These are phyloP conservation scores for Starmerella gropengiesseri DNA, from an alignment of 805 yeast species.

Conservation along the genomic window DNA sequence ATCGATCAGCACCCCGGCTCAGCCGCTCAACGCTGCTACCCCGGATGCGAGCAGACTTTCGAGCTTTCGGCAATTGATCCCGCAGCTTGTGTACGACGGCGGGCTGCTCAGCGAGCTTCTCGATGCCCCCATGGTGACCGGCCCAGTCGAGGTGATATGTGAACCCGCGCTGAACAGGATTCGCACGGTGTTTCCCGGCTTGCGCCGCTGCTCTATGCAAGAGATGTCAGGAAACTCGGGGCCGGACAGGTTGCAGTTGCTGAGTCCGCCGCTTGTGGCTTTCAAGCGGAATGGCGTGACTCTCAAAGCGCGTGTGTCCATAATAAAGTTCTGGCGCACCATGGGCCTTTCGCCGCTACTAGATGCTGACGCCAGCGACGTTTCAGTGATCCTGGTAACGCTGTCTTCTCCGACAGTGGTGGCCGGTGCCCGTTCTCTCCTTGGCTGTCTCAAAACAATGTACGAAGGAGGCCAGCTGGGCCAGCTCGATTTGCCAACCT, in stretches of 20 bases:
- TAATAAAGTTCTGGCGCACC: constrained; percentile 33
- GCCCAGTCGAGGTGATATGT: constrained; percentile 9
- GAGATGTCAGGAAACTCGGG: neutral
- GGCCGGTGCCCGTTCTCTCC: constrained; percentile 13
- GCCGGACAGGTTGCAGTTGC: constrained; percentile 14
- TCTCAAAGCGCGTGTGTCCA: constrained; percentile 31
- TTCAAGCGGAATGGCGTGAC: constrained; percentile 25
- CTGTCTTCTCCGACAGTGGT: constrained; percentile 16
- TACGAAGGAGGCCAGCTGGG: constrained; percentile 33
- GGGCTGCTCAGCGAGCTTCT: constrained; percentile 22
- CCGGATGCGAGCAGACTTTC: constrained; percentile 18
- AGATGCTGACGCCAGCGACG: neutral
- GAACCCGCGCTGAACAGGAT: constrained; percentile 8
- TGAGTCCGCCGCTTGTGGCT: constrained; percentile 28
- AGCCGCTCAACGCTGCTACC: constrained; percentile 4
- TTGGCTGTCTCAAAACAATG: constrained; percentile 25
- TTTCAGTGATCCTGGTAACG: constrained; percentile 25
- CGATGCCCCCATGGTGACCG: constrained; percentile 11
- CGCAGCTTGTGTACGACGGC: constrained; percentile 32
- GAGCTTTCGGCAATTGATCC: constrained; percentile 25
- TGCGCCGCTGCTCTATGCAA: constrained; percentile 5
- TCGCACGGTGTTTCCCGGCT: constrained; percentile 1
- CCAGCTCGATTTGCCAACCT: constrained; percentile 21
- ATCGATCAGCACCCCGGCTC: neutral
- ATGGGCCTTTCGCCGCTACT: constrained; percentile 30